Evolutionary conservation across 2,329 filamentous ascomycete species (phyloP).

Genomic region (Penicillium sp.): DNA sequence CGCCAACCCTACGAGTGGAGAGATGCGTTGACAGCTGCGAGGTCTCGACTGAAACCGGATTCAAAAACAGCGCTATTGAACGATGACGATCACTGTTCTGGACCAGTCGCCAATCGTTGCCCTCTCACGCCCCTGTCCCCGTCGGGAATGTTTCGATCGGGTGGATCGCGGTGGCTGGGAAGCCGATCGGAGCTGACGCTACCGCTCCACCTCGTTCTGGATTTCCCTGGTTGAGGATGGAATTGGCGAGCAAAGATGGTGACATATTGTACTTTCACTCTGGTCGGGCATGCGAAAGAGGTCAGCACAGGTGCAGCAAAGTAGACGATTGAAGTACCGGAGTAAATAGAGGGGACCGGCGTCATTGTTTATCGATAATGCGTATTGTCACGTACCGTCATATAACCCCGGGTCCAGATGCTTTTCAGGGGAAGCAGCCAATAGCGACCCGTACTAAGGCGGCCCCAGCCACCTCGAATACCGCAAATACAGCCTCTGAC

Average conservation of each 20-base stretch:
- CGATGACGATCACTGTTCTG: slow-evolving; percentile 18
- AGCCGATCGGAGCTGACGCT: slow-evolving; percentile 20
- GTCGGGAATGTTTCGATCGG: slow-evolving; percentile 14
- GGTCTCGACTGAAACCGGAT: slow-evolving; percentile 22
- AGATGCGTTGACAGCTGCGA: slow-evolving; percentile 17
- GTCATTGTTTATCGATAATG: slow-evolving; percentile 15
- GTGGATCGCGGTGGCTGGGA: slow-evolving; percentile 25
- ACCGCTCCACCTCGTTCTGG: slow-evolving; percentile 14
- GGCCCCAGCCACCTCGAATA: slow-evolving; percentile 26
- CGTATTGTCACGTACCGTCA: slow-evolving; percentile 17
- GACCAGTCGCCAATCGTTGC: slow-evolving; percentile 19
- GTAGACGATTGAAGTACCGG: not conserved
- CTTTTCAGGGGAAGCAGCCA: slow-evolving; percentile 20
- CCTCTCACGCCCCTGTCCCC: slow-evolving; percentile 8
- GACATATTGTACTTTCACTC: not conserved
- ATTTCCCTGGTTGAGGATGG: slow-evolving; percentile 1
- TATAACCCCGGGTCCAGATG: slow-evolving; percentile 9
- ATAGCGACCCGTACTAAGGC: slow-evolving; percentile 7
- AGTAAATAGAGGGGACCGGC: not conserved
- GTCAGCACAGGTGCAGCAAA: not conserved
- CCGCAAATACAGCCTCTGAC: slow-evolving; percentile 18
- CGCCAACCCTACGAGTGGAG: slow-evolving; percentile 13
- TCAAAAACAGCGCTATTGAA: slow-evolving; percentile 10
- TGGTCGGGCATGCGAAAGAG: not conserved
- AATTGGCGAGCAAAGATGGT: not conserved